Evolutionary conservation across 768 basidiomycete genomes (phyloP), one percentile per base, ranked within the genome.

Genomic region (Mycena chlorophos): DNA sequence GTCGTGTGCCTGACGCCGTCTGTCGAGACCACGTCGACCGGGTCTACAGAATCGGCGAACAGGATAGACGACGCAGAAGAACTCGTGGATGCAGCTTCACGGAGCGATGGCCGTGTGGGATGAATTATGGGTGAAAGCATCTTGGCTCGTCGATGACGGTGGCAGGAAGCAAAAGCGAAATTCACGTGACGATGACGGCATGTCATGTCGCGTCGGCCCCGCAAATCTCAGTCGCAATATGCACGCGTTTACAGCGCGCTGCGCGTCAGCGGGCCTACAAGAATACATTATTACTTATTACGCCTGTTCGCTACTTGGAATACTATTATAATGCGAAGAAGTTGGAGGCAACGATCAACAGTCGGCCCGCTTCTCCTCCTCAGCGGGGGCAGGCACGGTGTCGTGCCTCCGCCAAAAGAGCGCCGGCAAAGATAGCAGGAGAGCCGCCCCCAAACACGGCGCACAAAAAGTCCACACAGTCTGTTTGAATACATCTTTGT

Each of bases 391-490:
- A n/a, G 52, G 17, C 10, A 29, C 27, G 19, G 43, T 57, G 48
- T 48, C 29, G 25, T 53, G 37, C 34, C 43, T 46, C 28, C 22
- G 56, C 38, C 49, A 37, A 8, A 62, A 47, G 6, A 58, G 60
- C 26, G 29, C 51, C 31, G 25, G 50, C 31, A 56, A 38, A 57
- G 71, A 63, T 65, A 88, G 86, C 69, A 89, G 63, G 63, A 83
- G 78, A 31, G 88, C 85, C 51, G 84, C 64, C 27, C 83, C 85
- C 49, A 91, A 68, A 65, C 84, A 82, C 20, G 89, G 88, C 37
- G 82, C 73, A 68, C 88, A 91, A 29, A 87, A 79, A 16, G 80
- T 79, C 89, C 89, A 91, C 55, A 91, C 79, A 52, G 78, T 80
- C 88, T 89, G 55, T 26, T 13, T 61, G 52, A 52, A 51, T 38